Evolutionary conservation across 768 basidiomycete species (phyloP), one percentile per base, ranked within the genome.

Genomic region (Rhizopogon roseolus): DNA sequence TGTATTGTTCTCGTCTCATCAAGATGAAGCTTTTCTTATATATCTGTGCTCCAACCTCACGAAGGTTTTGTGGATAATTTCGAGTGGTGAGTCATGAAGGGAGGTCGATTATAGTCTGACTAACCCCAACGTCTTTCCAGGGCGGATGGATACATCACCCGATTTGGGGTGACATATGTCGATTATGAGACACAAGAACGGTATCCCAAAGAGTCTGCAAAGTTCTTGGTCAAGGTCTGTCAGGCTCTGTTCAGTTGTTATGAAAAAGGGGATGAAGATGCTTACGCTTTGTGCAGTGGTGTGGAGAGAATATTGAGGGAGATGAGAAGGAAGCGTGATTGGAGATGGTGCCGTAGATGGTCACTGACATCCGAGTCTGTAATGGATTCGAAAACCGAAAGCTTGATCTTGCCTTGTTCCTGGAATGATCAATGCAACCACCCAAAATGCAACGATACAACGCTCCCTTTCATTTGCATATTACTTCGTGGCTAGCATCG

Each of bases 81-180:
- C 56, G 85, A 88, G 68, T 86, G 86, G 82, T 67, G 48, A 13
- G 61, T 43, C 25, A 4, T n/a, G 16, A 16, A 48, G 43, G 17
- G 16, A 38, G 6, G 34, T 27, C 6, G 36, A 29, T 29, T 5
- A 2, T 25, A 27, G 22, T 22, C 28, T 22, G 2, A 1, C 5
- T 50, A 11, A 37, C 41, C 19, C 34, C 36, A 14, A 28, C 34
- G 7, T 22, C 7, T 19, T 41, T 29, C 8, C 52, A 68, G 63
- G 84, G 82, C 84, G n/a, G 85, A 87, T 54, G 83, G 86, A 27
- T 85, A 85, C 59, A 65, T 64, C 36, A 85, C 84, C 6, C 81
- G 86, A 5, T 88, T 88, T 61, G 85, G 85, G 52, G 75, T 85
- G 52, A 86, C 83, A 22, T 85, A 87, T 60, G 84, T 88, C 49